A percentile compares a stretch with the other conserved stretches of the same genome.
phyloP scores from a whole-genome alignment of 2,329 filamentous ascomycete genomes.

The Ophiocordyceps polyrhachis-furcata region DNA sequence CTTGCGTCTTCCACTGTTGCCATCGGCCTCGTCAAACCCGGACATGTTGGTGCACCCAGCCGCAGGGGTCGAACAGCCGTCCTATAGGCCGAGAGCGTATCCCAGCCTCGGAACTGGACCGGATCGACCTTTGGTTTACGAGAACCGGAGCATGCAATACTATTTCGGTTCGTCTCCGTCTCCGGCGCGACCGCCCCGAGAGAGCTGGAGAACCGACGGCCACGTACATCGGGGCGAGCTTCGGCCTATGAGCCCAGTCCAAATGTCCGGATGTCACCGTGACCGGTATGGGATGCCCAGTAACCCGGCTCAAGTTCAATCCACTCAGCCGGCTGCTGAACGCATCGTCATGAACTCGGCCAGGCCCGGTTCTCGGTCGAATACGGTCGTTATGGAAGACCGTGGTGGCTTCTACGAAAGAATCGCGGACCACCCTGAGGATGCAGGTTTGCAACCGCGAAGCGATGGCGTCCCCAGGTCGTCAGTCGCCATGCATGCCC shows the following conservation, averaged over 20 bases:
- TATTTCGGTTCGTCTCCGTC: background rate
- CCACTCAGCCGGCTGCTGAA: constrained; percentile 7
- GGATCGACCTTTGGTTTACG: background rate
- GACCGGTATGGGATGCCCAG: background rate
- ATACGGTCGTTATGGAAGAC: constrained; percentile 20
- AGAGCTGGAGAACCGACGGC: background rate
- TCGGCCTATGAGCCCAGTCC: background rate
- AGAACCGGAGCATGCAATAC: constrained; percentile 5
- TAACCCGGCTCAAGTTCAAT: constrained; percentile 2
- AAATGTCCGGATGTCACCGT: background rate
- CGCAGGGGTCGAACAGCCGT: constrained; percentile 18
- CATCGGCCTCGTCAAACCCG: constrained; percentile 9
- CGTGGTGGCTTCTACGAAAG: constrained; percentile 19
- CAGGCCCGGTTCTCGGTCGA: constrained; percentile 13
- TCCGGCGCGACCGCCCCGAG: background rate
- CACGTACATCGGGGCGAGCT: background rate
- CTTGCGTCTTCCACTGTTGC: constrained; percentile 10
- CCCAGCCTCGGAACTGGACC: background rate
- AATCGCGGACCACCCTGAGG: constrained; percentile 3
- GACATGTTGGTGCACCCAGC: constrained; percentile 28
- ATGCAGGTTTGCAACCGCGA: background rate
- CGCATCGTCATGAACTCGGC: constrained; percentile 13
- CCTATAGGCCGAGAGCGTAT: background rate
- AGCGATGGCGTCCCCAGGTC: no score
- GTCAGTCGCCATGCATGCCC: no score